phyloP scores from a whole-genome alignment of 1,284 basidiomycete genomes.

The Amylostereum chailletii region DNA sequence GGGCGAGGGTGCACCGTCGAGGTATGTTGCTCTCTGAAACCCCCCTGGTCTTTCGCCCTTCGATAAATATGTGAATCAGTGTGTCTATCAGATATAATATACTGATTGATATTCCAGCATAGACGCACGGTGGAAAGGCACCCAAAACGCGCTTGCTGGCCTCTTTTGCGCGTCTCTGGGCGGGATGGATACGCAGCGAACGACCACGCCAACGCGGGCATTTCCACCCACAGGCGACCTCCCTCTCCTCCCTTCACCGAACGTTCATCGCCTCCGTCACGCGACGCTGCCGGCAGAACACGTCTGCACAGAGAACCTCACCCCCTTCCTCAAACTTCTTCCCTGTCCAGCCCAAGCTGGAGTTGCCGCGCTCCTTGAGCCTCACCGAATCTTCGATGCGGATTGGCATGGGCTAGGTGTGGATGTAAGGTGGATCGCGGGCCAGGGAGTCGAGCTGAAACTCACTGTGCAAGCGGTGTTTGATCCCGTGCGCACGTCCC shows the following conservation, averaged over 20 bases:
- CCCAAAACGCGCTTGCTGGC: conserved; percentile 86
- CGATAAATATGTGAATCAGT: too few relatives aligned
- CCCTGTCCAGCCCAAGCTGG: conserved; percentile 92
- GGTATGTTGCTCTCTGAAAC: conserved; percentile 30
- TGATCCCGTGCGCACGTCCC: conserved; percentile 60
- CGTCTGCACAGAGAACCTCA: conserved; percentile 95
- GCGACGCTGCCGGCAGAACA: conserved; percentile 75
- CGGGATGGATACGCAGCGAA: conserved; percentile 63
- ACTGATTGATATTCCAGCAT: conserved; percentile 31
- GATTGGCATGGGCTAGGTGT: conserved; percentile 86
- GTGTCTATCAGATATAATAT: not conserved
- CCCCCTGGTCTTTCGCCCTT: not conserved
- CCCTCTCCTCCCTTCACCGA: conserved; percentile 35
- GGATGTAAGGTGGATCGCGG: conserved; percentile 55
- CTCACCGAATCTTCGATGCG: conserved; percentile 79
- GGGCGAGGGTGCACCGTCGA: conserved; percentile 42
- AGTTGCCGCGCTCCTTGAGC: conserved; percentile 78
- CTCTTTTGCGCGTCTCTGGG: conserved; percentile 92
- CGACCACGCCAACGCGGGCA: conserved; percentile 50
- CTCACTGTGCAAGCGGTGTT: conserved; percentile 79
- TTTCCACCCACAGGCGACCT: conserved; percentile 53
- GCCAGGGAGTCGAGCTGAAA: conserved; percentile 51
- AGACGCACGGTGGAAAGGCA: conserved; percentile 73
- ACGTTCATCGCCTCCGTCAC: conserved; percentile 54
- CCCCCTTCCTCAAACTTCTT: conserved; percentile 89